phyloP scores from a whole-genome alignment of 73 alveolate genomes.

The Paramecium pentaurelia region DNA sequence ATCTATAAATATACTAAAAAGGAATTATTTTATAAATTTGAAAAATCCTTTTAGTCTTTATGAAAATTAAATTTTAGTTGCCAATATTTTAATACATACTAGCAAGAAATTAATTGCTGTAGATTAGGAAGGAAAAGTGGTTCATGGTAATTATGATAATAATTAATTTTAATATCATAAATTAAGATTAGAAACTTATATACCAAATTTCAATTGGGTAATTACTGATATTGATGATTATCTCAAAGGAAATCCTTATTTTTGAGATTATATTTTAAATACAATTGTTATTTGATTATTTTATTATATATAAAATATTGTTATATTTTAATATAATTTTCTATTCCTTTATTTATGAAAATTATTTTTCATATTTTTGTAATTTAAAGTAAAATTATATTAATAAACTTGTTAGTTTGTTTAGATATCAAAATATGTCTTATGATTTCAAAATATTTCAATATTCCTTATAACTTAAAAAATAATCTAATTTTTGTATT shows the following conservation, averaged over 20 bases:
- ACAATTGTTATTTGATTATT: background rate
- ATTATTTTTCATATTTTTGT: too few species aligned
- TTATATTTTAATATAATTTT: background rate
- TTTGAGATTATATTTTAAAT: background rate
- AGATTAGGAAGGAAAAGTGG: background rate
- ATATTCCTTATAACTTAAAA: too few species aligned
- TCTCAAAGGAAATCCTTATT: conserved; percentile 39
- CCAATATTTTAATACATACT: background rate
- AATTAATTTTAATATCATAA: background rate
- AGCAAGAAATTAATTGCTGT: background rate
- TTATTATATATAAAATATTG: background rate
- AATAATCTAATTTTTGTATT: too few species aligned
- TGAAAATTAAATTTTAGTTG: background rate
- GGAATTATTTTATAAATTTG: background rate
- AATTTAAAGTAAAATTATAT: too few species aligned
- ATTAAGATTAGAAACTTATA: conserved; percentile 23
- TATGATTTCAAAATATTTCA: too few species aligned
- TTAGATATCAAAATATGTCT: too few species aligned
- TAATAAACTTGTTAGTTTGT: too few species aligned
- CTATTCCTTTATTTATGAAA: background rate
- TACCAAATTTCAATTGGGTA: conserved; percentile 41
- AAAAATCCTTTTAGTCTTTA: background rate
- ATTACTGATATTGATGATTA: conserved; percentile 39
- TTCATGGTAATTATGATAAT: background rate
- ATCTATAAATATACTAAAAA: background rate